Evolutionary conservation across 306 rosid species (phyloP).

Genomic region (Dicorynia guianensis): DNA sequence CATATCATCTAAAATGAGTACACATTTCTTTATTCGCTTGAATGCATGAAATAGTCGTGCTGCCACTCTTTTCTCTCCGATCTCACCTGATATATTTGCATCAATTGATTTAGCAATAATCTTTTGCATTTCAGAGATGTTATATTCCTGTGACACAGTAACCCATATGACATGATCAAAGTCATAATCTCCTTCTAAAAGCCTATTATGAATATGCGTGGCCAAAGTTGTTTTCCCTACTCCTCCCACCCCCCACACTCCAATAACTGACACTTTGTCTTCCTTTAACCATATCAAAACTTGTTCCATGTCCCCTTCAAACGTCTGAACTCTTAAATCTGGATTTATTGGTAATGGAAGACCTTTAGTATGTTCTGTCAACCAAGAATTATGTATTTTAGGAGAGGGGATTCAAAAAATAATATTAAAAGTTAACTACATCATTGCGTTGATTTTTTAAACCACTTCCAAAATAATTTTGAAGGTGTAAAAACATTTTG

Average conservation of each 20-base stretch:
- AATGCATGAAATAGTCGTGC: conserved; percentile 35
- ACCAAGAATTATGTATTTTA: no score
- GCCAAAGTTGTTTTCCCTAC: conserved; percentile 47
- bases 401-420: no score
- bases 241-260: background rate
- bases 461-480: no score
- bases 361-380: no score
- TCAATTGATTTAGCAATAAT: conserved; percentile 37
- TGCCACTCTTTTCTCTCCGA: conserved; percentile 39
- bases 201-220: conserved; percentile 45
- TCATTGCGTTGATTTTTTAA: no score
- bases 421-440: no score
- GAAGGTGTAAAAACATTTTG: no score
- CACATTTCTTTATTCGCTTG: conserved; percentile 7
- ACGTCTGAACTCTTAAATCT: no score
- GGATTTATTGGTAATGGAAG: no score
- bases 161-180: conserved; percentile 36
- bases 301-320: no score
- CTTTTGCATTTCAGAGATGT: conserved; percentile 42
- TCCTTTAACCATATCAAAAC: no score
- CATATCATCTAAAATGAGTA: conserved; percentile 47
- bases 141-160: conserved; percentile 38
- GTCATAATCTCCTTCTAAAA: conserved; percentile 20
- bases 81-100: conserved; percentile 25
- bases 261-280: no score